Percentiles rank a stretch among this genome's conserved stretches.
Evolutionary conservation across 768 basidiomycete genomes (phyloP).

Genomic region (Lactarius hengduanensis): DNA sequence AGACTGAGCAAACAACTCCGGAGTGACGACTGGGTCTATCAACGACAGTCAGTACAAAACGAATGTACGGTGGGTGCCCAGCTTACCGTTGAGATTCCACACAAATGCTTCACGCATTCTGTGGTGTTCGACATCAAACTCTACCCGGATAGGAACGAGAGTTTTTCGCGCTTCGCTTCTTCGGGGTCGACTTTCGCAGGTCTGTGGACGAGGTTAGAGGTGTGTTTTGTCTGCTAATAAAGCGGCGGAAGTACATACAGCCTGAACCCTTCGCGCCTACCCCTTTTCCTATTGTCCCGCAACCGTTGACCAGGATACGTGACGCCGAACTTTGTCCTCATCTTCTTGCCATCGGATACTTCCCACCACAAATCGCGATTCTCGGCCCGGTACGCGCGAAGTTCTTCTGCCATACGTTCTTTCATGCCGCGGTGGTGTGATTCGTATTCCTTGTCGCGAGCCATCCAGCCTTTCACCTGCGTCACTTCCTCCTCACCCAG

Average conservation of each 20-base stretch:
- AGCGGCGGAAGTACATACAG: slow-evolving; percentile 56
- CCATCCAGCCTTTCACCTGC: slow-evolving; percentile 61
- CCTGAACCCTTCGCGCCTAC: slow-evolving; percentile 65
- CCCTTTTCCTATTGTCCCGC: slow-evolving; percentile 48
- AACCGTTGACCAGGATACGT: slow-evolving; percentile 50
- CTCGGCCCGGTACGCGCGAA: slow-evolving; percentile 44
- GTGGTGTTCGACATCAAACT: slow-evolving; percentile 93
- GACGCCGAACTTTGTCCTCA: slow-evolving; percentile 49
- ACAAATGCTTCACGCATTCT: slow-evolving; percentile 95
- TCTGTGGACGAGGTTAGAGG: slow-evolving; percentile 36
- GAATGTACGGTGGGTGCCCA: not conserved
- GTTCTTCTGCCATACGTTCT: slow-evolving; percentile 51
- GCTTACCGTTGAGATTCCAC: slow-evolving; percentile 93
- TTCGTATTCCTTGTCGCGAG: slow-evolving; percentile 59
- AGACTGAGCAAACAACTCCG: slow-evolving; percentile 86
- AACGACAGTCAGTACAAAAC: not conserved
- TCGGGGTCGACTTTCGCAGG: slow-evolving; percentile 58
- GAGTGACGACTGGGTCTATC: slow-evolving; percentile 86
- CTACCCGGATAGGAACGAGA: slow-evolving; percentile 92
- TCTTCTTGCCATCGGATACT: slow-evolving; percentile 49
- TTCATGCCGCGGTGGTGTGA: slow-evolving; percentile 48
- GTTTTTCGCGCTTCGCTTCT: slow-evolving; percentile 62
- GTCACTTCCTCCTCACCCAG: slow-evolving; percentile 51
- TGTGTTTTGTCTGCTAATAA: slow-evolving; percentile 4
- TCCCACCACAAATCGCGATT: slow-evolving; percentile 61